Base-by-base conservation (phyloP, 164 flowering plant species). In the Magnolia sinica region DNA sequence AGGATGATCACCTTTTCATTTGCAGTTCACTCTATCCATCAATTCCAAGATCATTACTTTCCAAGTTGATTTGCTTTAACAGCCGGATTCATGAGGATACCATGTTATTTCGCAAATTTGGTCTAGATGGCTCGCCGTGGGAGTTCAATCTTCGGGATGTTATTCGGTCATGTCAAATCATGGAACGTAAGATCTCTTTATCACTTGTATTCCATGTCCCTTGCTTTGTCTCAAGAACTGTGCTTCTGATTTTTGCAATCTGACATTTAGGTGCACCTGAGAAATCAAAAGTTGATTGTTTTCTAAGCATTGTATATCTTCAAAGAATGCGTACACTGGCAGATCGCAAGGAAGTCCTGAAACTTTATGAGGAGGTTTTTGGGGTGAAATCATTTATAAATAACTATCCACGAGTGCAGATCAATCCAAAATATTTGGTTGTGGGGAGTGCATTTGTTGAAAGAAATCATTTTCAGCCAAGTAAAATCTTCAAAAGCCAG, bases 101-200 rank as follows among this genome's bases (percentile, higher is more conserved):
- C 0, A 92, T 92, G 96, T 0, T 91, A 68, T 23, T 80, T 81
- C 86, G 76, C 49, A 93, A 89, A 77, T 96, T 89, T 84, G 98
- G 89, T 61, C 91, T 85, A 78, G 87, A 87, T 78, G 99, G 99
- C 16, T 88, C 96, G 0, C 99, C 99, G n/a, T 96, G 99, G 99
- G 99, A 96, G 79, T 96, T 96, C 77, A 96, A 96, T 82, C 86
- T 96, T 24, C 96, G 99, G 49, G 99, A 96, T 87, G 90, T 96
- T n/a, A 78, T 90, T 24, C 87, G 99, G 69, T 93, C 98, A 22
- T 96, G 99, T 75, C 84, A 96, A 83, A 83, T 94, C 9, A 89
- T 94, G 61, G 77, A 88, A 90, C 91, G 98, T 95, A 20, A 74
- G 70, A 29, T 67, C 37, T 78, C 55, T 31, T 68, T 79, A 16